Evolutionary conservation across 1,284 basidiomycete species (phyloP).

Genomic region (Apiotrichum akiyoshidainum): DNA sequence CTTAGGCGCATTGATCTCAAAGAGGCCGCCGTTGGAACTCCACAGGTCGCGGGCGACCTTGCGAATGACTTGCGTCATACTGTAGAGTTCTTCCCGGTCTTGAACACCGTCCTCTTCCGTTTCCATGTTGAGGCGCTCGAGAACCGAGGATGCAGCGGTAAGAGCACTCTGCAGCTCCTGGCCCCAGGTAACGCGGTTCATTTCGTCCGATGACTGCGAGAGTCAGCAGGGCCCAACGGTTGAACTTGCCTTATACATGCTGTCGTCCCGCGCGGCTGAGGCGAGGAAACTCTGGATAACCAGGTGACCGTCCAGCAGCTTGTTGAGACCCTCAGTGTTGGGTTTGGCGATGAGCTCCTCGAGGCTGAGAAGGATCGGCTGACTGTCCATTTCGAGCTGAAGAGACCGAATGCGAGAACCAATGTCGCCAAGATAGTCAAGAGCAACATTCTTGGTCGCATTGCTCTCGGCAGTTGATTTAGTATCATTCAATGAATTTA

Average conservation of each 20-base stretch:
- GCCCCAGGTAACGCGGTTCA: slow-evolving; percentile 36
- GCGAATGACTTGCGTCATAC: slow-evolving; percentile 24
- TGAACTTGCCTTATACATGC: slow-evolving; percentile 32
- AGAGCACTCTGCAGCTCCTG: slow-evolving; percentile 37
- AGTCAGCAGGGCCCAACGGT: background rate
- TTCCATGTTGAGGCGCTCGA: slow-evolving; percentile 34
- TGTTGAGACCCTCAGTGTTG: slow-evolving; percentile 58
- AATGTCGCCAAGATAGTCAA: slow-evolving; percentile 91
- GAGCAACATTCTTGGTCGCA: slow-evolving; percentile 76
- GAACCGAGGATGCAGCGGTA: slow-evolving; percentile 26
- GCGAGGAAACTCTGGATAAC: slow-evolving; percentile 54
- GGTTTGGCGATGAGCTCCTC: slow-evolving; percentile 65
- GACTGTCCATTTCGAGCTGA: slow-evolving; percentile 23
- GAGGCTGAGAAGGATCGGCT: slow-evolving; percentile 54
- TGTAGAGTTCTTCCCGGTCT: slow-evolving; percentile 25
- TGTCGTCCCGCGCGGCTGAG: slow-evolving; percentile 32
- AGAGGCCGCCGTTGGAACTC: slow-evolving; percentile 33
- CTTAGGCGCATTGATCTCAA: slow-evolving; percentile 39
- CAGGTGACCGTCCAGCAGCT: slow-evolving; percentile 53
- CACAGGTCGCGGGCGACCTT: slow-evolving; percentile 29
- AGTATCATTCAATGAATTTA: slow-evolving; percentile 72
- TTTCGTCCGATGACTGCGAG: slow-evolving; percentile 32
- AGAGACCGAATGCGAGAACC: slow-evolving; percentile 71
- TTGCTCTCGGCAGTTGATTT: slow-evolving; percentile 71
- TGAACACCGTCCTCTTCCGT: slow-evolving; percentile 22